Evolutionary conservation across 495 filamentous ascomycete genomes (phyloP).

Genomic region (Penicillium dipodomyicola): DNA sequence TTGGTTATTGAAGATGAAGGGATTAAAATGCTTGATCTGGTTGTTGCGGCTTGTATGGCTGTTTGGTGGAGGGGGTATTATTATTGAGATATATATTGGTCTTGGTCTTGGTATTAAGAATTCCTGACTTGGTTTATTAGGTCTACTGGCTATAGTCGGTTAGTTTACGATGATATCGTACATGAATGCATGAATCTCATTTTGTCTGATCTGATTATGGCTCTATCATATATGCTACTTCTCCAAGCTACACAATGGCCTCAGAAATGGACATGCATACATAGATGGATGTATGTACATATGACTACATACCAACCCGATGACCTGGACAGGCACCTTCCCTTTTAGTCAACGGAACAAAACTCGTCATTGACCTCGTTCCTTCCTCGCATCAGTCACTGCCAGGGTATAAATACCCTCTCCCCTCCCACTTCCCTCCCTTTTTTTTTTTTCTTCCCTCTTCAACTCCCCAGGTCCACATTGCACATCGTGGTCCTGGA

Average conservation of each 20-base stretch:
- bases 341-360: too few relatives aligned
- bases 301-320: background rate
- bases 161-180: background rate
- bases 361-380: too few relatives aligned
- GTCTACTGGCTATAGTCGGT: background rate
- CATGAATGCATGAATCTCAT: constrained; percentile 5
- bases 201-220: background rate
- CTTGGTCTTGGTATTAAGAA: background rate
- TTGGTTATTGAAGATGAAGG: constrained; percentile 88
- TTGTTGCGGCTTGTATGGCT: constrained; percentile 86
- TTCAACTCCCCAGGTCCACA: too few relatives aligned
- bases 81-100: constrained; percentile 27
- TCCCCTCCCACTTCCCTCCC: background rate
- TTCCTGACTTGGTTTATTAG: background rate
- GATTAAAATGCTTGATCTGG: constrained; percentile 89
- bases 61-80: constrained; percentile 94
- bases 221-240: background rate
- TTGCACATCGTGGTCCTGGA: too few relatives aligned
- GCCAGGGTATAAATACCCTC: background rate
- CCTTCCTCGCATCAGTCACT: background rate
- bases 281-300: too few relatives aligned
- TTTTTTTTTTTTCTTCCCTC: background rate
- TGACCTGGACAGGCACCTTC: too few relatives aligned
- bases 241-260: background rate
- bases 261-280: too few relatives aligned